Percentiles rank a stretch among this genome's conserved stretches.
phyloP scores from a whole-genome alignment of 352 stramenopile genomes.

The Globisporangium nagaii region DNA sequence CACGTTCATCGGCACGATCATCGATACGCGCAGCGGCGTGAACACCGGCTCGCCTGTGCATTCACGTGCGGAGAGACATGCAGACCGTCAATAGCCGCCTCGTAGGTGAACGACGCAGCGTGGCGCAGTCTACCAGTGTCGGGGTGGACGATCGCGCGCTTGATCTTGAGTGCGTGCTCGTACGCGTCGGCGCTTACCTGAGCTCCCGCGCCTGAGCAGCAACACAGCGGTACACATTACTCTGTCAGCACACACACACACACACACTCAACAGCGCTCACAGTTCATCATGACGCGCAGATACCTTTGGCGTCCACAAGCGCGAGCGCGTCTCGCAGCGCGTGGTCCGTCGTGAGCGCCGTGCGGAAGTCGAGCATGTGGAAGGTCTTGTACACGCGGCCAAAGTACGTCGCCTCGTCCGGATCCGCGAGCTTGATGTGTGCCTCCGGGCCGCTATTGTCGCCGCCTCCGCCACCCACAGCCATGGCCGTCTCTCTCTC shows the following conservation, averaged over 20 bases:
- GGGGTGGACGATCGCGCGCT: conserved; percentile 65
- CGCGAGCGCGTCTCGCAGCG: conserved; percentile 37
- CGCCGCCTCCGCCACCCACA: conserved; percentile 12
- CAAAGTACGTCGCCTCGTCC: conserved; percentile 70
- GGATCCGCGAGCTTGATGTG: conserved; percentile 68
- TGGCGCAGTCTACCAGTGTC: conserved; percentile 36
- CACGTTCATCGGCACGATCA: conserved; percentile 87
- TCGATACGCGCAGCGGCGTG: conserved; percentile 70
- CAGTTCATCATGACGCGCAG: neutral
- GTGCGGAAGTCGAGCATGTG: conserved; percentile 78
- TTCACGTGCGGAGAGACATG: neutral
- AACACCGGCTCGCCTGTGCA: conserved; percentile 40
- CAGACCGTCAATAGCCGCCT: neutral
- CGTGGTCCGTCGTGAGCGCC: conserved; percentile 52
- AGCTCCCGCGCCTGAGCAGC: conserved; percentile 32
- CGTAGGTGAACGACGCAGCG: too few species aligned
- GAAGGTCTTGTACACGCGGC: conserved; percentile 77
- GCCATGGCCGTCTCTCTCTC: conserved; percentile 12
- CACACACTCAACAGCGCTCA: too few species aligned
- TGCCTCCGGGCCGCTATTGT: conserved; percentile 10
- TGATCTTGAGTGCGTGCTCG: conserved; percentile 58
- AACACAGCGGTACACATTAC: too few species aligned
- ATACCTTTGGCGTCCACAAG: conserved; percentile 33
- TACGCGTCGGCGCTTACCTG: conserved; percentile 30
- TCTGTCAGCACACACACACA: neutral